Conservation (phyloP, 1,284 basidiomycete genomes). For the Apiotrichum domesticum region DNA sequence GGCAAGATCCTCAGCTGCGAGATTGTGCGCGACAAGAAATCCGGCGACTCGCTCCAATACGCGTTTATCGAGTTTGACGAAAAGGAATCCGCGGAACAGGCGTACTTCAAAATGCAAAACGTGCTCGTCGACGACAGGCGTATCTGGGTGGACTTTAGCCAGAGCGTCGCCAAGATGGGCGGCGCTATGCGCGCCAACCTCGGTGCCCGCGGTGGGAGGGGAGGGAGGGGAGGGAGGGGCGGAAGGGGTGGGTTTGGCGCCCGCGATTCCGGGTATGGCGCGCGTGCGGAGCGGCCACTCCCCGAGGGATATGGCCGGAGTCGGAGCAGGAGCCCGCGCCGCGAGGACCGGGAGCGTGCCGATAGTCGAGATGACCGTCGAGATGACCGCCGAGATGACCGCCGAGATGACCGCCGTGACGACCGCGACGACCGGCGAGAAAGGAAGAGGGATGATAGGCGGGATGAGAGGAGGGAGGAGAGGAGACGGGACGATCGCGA, state of each 20-base stretch:
- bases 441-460: too few species aligned
- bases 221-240: constrained; percentile 13
- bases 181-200: constrained; percentile 44
- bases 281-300: neutral
- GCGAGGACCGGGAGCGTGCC: neutral
- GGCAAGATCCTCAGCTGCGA: constrained; percentile 95
- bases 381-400: too few species aligned
- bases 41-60: constrained; percentile 93
- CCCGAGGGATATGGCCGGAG: constrained; percentile 8
- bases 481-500: constrained; percentile 1
- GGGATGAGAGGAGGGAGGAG: too few species aligned
- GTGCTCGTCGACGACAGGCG: constrained; percentile 96
- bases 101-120: constrained; percentile 99
- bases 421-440: neutral
- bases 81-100: constrained; percentile 87
- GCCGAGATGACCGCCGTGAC: constrained; percentile 8
- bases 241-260: constrained; percentile 14
- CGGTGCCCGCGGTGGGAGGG: constrained; percentile 24
- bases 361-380: constrained; percentile 1
- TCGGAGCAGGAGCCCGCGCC: constrained; percentile 21
- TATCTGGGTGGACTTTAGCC: constrained; percentile 98
- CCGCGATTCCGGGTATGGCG: constrained; percentile 9
- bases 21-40: constrained; percentile 90
- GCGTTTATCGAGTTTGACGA: constrained; percentile 98
- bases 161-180: constrained; percentile 68